Base-by-base conservation (phyloP, 225 moss, liverwort and hornwort species). In the Bryum argenteum region DNA sequence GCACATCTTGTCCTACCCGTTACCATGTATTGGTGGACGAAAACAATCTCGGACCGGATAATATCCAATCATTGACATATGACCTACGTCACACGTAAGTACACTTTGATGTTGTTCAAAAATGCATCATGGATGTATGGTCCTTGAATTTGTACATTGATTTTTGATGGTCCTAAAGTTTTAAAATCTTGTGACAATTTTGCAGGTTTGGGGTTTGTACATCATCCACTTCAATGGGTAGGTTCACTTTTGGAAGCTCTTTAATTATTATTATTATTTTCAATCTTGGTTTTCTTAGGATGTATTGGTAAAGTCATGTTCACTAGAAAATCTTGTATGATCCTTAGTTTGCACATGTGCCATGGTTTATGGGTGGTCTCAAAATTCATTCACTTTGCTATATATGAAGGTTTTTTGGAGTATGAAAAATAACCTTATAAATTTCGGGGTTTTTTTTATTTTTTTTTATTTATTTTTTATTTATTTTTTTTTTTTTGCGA, bases 1-100 rank as follows among this genome's bases (percentile, higher is more conserved):
- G 93, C 20, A 94, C 91, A 2, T 79, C 89, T 16, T 79, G 89
- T 13, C 93, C 93, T 3, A 94, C 91, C 2, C 91, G 91, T 61
- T 94, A 94, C 67, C 89, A 94, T 26, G 86, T 94, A 1, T 76
- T 94, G 18, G 88, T 91, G 39, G 88, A 94, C 21, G 89, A 94
- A 71, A 94, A 89, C 59, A 89, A 80, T 9, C 87, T 89, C 52
- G 40, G 78, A 2, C 71, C 89, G 9, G 89, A 94, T 66, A 80
- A 89, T 2, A 53, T 94, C 22, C 93, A 94, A 71, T 57, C 77
- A 5, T 61, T 91, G 59, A 91, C 91, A 2, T 89, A 94, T 54
- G 71, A 81, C 47, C 47, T 94, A 1, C 89, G 93, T 69, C 91
- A 94, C 76, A 87, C 89, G 87, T 90, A 69, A 56, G 72, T 55